Evolutionary conservation across 495 filamentous ascomycete genomes (phyloP), one percentile per base, ranked within the genome.

Genomic region (Penicillium salamii): DNA sequence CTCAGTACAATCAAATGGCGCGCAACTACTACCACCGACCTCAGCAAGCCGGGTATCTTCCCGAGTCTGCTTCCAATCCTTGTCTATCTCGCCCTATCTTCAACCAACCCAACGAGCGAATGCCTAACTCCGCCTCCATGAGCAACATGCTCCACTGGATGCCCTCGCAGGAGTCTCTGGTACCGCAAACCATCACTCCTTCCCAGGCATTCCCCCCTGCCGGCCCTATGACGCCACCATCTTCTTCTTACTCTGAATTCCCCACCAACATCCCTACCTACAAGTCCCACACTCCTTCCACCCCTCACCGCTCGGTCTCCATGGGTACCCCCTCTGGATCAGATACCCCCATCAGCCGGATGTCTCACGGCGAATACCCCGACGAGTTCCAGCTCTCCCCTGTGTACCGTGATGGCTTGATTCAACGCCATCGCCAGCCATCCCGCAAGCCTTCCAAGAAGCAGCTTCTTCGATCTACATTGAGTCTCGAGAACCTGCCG

Each of bases 81-180:
- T 76, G 71, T 31, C 42, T 74, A 24, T 74, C 72, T 18, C 62
- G 69, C n/a, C 59, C 72, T 0, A 76, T 76, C 41, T 74, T 76
- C 51, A 67, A 63, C 38, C 70, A 73, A 29, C 56, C 61, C 17
- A 12, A 15, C 2, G 72, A 74, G 42, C 64, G 69, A 2, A 41
- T 76, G 3, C 55, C 71, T 2, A 68, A 65, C 21, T 74, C 70
- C 3, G 65, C 66, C 23, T 74, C 72, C n/a, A 73, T 74, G 69
- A 53, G 56, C 9, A 73, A 72, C 47, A 72, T 74, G 65, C 50
- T 69, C 13, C 61, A 61, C 1, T 76, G 70, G 69, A 72, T 74
- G 64, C 61, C 62, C 2, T 53, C 67, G 0, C 48, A 59, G 19
- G 71, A 76, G 24, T 66, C 66, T 7, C 59, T 76, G 42, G 47